These are phyloP conservation scores for Aspergillus transmontanensis DNA, from an alignment of 2,329 filamentous ascomycete genomes.

Conservation along the genomic window DNA sequence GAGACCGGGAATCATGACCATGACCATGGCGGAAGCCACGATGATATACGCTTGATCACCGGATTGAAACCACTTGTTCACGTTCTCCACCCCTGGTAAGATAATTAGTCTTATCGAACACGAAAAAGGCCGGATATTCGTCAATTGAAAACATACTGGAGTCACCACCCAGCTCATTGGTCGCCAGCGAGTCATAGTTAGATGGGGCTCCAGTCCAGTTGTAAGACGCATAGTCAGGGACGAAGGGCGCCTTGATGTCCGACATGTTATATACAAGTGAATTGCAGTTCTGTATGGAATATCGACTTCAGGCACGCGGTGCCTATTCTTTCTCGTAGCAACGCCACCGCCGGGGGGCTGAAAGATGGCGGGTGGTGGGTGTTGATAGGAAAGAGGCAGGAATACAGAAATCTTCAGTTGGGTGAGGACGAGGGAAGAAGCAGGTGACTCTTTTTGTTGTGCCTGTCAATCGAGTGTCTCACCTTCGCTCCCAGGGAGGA, in stretches of 20 bases:
- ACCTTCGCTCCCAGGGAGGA: background rate
- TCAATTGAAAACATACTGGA: conserved; percentile 64
- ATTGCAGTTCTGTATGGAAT: background rate
- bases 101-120: conserved; percentile 11
- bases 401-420: background rate
- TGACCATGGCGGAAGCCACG: conserved; percentile 84
- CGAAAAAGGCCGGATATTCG: background rate
- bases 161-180: conserved; percentile 70
- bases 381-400: background rate
- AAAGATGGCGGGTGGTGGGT: conserved; percentile 7
- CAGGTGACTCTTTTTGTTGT: background rate
- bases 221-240: conserved; percentile 51
- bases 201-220: conserved; percentile 52
- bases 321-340: background rate
- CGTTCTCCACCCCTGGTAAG: conserved; percentile 71
- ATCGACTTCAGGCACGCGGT: background rate
- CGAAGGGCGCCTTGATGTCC: conserved; percentile 33
- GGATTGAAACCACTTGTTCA: conserved; percentile 93
- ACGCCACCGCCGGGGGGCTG: conserved; percentile 8
- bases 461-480: background rate
- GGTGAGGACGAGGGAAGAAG: background rate
- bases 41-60: conserved; percentile 96
- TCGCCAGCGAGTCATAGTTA: conserved; percentile 48
- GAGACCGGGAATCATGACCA: conserved; percentile 95
- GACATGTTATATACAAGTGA: conserved; percentile 23